These are phyloP conservation scores for Fraxinus platypoda DNA, from an alignment of 305 asterid genomes.

Conservation along the genomic window DNA sequence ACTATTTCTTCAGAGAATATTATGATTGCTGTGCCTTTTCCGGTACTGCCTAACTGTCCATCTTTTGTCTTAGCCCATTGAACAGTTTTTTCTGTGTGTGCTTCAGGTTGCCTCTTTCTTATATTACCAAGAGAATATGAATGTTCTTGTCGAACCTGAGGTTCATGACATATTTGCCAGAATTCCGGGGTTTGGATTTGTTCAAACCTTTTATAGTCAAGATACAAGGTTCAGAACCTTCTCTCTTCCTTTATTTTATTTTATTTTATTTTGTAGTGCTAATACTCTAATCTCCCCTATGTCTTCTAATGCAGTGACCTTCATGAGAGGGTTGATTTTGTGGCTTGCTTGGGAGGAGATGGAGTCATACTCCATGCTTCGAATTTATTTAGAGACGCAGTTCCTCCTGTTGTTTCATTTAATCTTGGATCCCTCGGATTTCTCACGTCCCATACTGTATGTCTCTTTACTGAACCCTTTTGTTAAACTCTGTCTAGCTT, in stretches of 20 bases:
- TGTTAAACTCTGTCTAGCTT: conserved; percentile 18
- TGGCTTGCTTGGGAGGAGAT: conserved; percentile 98
- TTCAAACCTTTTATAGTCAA: conserved; percentile 96
- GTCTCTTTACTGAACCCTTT: conserved; percentile 36
- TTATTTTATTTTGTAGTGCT: background rate
- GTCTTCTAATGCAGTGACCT: conserved; percentile 65
- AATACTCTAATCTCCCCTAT: conserved; percentile 29
- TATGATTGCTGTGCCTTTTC: background rate
- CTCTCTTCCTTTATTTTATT: background rate
- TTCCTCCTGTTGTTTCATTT: conserved; percentile 98
- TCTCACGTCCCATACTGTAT: conserved; percentile 90
- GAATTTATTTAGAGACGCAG: conserved; percentile 89
- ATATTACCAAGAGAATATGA: conserved; percentile 88
- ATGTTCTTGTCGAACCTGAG: conserved; percentile 95
- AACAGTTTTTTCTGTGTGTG: conserved; percentile 24
- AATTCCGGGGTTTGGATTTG: conserved; percentile 97
- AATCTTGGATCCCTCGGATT: conserved; percentile 98
- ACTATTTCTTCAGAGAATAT: background rate
- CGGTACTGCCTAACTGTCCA: background rate
- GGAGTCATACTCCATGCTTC: conserved; percentile 99
- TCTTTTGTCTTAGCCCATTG: conserved; percentile 17
- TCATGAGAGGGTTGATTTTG: conserved; percentile 95
- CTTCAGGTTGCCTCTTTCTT: conserved; percentile 89
- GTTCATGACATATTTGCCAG: conserved; percentile 92
- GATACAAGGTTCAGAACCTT: conserved; percentile 81